These are phyloP conservation scores for Evansstolkia leycettana DNA, from an alignment of 495 filamentous ascomycete species.

Conservation along the genomic window DNA sequence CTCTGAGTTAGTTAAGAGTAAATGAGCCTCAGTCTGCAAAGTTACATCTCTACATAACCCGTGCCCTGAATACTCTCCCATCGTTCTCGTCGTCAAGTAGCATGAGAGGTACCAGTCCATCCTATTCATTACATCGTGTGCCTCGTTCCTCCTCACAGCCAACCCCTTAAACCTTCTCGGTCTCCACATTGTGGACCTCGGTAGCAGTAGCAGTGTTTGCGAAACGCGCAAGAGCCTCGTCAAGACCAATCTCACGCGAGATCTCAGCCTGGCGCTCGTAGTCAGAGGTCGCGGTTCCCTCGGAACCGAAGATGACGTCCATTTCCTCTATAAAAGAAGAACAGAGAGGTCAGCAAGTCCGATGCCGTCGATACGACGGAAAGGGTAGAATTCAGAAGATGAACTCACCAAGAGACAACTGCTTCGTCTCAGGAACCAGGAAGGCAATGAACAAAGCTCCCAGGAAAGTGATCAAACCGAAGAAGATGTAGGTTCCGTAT, in stretches of 20 bases:
- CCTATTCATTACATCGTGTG: too few species aligned
- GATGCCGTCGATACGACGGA: too few species aligned
- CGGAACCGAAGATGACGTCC: slow-evolving; percentile 60
- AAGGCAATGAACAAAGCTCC: slow-evolving; percentile 42
- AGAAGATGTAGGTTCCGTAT: slow-evolving; percentile 65
- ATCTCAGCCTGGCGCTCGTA: slow-evolving; percentile 56
- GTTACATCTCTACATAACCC: too few species aligned
- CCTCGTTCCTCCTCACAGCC: too few species aligned
- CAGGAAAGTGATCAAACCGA: slow-evolving; percentile 50
- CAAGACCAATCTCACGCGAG: slow-evolving; percentile 54
- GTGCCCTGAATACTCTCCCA: too few species aligned
- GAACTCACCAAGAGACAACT: slow-evolving; percentile 14
- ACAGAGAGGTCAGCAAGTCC: too few species aligned
- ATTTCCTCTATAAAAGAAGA: slow-evolving; percentile 19
- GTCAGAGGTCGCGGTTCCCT: slow-evolving; percentile 50
- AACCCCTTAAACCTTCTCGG: background rate
- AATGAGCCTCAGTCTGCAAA: too few species aligned
- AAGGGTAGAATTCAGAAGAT: too few species aligned
- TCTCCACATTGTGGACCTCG: background rate
- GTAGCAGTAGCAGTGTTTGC: background rate
- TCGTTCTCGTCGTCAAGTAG: too few species aligned
- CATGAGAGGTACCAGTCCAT: too few species aligned
- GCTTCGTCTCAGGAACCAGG: slow-evolving; percentile 46
- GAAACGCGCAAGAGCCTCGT: slow-evolving; percentile 8
- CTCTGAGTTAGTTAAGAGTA: too few species aligned